Evolutionary conservation across 108 stramenopile genomes (phyloP).

Genomic region (Epipyxis sp.): DNA sequence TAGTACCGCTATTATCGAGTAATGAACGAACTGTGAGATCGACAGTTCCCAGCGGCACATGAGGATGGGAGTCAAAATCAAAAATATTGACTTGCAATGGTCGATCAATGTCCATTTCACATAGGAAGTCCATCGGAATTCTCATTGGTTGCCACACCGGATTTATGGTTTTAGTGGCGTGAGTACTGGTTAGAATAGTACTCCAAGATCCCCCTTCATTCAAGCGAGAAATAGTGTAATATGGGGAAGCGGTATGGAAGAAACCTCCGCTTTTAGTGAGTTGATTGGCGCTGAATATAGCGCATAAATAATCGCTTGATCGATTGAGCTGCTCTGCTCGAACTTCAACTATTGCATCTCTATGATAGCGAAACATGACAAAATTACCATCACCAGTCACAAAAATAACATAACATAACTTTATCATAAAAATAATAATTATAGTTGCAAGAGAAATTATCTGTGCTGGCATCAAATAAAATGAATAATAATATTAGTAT

Average conservation of each 20-base stretch:
- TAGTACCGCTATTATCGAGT: background rate
- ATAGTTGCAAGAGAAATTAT: too few species aligned
- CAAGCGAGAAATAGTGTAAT: background rate
- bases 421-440: too few species aligned
- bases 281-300: constrained; percentile 56
- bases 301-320: background rate
- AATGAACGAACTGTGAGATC: background rate
- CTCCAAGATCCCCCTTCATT: background rate
- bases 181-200: background rate
- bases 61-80: too few species aligned
- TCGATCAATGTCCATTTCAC: background rate
- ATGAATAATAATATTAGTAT: too few species aligned
- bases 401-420: too few species aligned
- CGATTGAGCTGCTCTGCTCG: too few species aligned
- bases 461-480: too few species aligned
- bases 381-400: too few species aligned
- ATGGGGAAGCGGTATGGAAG: constrained; percentile 70
- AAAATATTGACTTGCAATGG: background rate
- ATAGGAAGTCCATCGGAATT: background rate
- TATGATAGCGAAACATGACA: too few species aligned
- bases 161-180: background rate
- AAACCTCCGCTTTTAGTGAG: constrained; percentile 72
- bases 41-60: background rate
- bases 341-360: too few species aligned
- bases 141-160: background rate